Evolutionary conservation across 768 basidiomycete genomes (phyloP), one percentile per base, ranked within the genome.

Genomic region (Pisolithus microcarpus): DNA sequence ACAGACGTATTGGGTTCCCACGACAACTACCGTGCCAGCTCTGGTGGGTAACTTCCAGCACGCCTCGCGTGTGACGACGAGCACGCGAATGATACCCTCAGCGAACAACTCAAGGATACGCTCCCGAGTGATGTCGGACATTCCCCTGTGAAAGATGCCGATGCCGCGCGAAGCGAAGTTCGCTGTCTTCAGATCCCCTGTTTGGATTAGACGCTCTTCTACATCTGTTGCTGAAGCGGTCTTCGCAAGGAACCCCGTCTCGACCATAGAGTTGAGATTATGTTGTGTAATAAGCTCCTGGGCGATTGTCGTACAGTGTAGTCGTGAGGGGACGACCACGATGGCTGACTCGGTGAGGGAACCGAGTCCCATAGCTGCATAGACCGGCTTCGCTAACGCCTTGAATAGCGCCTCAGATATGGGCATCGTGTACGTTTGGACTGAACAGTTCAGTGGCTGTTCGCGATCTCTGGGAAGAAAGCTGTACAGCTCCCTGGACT

Each of bases 21-120:
- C 86, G 42, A 91, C 84, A 36, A 98, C 73, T 15, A 98, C 94
- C 6, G 79, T 79, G 7, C 78, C 75, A 1, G 89, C 90, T 48
- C 84, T 80, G 16, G 93, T 80, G 18, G 94, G 92, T n/a, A 97
- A 64, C 26, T 79, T 82, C 93, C 93, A 95, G 63, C 88, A 91
- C 13, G 84, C 75, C 38, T 94, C 91, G 36, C 84, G 80, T 4
- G 94, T 84, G 0, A 82, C 85, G 53, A 98, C 72, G 24, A 99
- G 72, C 11, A 93, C 85, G 7, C 84, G 82, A 38, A 97, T 62
- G 37, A 88, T 71, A 0, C 90, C 89, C 53, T 91, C 82, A 0
- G 81, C 80, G 62, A 85, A 98, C 37, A 97, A 76, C 61, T 87
- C 82, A 48, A 97, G 75, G 56, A 90, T 80, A 31, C 91, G 66